Conservation (phyloP, 768 basidiomycete species). For the Trichaptum fuscoviolaceum region DNA sequence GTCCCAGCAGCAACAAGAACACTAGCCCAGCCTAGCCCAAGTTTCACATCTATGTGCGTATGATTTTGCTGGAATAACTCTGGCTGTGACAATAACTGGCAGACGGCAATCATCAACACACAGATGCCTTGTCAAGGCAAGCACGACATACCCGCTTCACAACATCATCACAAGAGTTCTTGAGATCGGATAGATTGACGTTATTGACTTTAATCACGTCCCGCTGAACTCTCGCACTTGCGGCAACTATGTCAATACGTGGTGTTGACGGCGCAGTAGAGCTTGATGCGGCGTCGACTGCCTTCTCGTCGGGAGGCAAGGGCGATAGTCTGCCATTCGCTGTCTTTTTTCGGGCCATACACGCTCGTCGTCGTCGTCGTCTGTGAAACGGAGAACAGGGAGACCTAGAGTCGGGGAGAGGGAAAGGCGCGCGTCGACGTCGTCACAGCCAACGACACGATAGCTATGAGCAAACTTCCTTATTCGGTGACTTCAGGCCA, state of each 20-base stretch:
- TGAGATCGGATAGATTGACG: slow-evolving; percentile 44
- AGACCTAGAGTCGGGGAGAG: neutral
- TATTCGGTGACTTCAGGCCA: neutral
- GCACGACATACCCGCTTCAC: slow-evolving; percentile 71
- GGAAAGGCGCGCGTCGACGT: neutral
- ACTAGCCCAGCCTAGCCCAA: slow-evolving; percentile 82
- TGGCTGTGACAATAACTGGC: slow-evolving; percentile 72
- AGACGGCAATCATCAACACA: slow-evolving; percentile 4
- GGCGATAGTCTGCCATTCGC: slow-evolving; percentile 14
- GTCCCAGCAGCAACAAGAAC: slow-evolving; percentile 79
- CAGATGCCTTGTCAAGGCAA: slow-evolving; percentile 5
- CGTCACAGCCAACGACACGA: neutral
- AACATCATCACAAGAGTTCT: slow-evolving; percentile 71
- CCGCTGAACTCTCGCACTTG: slow-evolving; percentile 14
- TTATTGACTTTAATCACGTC: slow-evolving; percentile 48
- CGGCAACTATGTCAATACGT: slow-evolving; percentile 9
- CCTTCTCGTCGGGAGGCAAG: slow-evolving; percentile 6
- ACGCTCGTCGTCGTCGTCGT: neutral
- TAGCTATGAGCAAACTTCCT: neutral
- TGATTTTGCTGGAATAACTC: slow-evolving; percentile 83
- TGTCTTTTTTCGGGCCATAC: slow-evolving; percentile 15
- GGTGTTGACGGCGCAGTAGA: slow-evolving; percentile 18
- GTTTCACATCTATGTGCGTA: slow-evolving; percentile 82
- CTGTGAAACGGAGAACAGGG: neutral
- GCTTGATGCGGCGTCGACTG: slow-evolving; percentile 10